phyloP scores from a whole-genome alignment of 768 basidiomycete species.

The Podaxis sp. region DNA sequence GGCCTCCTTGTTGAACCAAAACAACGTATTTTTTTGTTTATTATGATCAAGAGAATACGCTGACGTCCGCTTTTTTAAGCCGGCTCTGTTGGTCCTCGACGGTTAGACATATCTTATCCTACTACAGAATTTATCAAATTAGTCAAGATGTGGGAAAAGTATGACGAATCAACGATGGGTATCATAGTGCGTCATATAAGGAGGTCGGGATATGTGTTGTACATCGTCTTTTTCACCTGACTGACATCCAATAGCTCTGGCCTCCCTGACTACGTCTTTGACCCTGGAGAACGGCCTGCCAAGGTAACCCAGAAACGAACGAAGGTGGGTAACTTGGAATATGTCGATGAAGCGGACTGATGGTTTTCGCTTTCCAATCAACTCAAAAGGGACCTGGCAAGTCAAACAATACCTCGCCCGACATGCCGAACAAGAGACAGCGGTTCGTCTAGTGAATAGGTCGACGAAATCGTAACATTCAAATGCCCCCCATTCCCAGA shows the following conservation, averaged over 20 bases:
- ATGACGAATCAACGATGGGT: conserved; percentile 89
- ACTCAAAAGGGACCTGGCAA: conserved; percentile 56
- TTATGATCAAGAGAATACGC: conserved; percentile 9
- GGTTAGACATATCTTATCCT: conserved; percentile 95
- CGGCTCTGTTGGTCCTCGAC: conserved; percentile 73
- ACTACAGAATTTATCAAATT: conserved; percentile 93
- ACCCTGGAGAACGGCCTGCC: conserved; percentile 74
- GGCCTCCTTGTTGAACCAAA: conserved; percentile 91
- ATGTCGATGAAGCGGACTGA: background rate
- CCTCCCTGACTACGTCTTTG: conserved; percentile 82
- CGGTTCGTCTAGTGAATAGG: conserved; percentile 54
- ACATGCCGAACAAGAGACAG: conserved; percentile 79
- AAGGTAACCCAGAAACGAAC: conserved; percentile 71
- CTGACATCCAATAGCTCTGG: conserved; percentile 45
- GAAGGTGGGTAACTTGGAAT: conserved; percentile 45
- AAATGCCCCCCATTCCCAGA: conserved; percentile 33
- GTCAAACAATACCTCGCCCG: conserved; percentile 59
- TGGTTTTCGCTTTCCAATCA: background rate
- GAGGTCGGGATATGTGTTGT: conserved; percentile 46
- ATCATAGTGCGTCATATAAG: conserved; percentile 92
- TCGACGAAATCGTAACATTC: conserved; percentile 24
- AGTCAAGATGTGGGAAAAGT: conserved; percentile 95
- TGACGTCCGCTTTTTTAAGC: conserved; percentile 41
- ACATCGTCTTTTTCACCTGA: background rate
- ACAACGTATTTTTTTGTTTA: conserved; percentile 53